Percentiles rank a stretch among this genome's conserved stretches.
Evolutionary conservation across 805 yeast species (phyloP).

Genomic region (Tetrapisispora taiwanensis): DNA sequence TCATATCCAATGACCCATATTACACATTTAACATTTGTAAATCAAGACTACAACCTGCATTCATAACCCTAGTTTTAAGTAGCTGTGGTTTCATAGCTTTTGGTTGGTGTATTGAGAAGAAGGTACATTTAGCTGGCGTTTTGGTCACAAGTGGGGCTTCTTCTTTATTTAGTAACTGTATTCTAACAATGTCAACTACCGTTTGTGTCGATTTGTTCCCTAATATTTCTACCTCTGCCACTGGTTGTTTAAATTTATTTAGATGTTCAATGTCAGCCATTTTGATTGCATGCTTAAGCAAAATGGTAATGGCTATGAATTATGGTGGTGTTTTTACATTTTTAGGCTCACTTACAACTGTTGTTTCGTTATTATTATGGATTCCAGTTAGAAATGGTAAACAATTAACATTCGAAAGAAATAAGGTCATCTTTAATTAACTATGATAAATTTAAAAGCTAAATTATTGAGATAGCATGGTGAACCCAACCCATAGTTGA

Average conservation of each 20-base stretch:
- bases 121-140: conserved; percentile 42
- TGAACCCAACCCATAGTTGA: too few species aligned
- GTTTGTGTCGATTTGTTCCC: conserved; percentile 73
- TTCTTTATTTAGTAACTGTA: conserved; percentile 49
- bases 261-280: conserved; percentile 68
- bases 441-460: too few species aligned
- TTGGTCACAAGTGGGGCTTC: conserved; percentile 48
- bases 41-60: conserved; percentile 43
- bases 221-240: conserved; percentile 56
- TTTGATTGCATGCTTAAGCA: conserved; percentile 54
- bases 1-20: conserved; percentile 17
- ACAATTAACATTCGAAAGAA: conserved; percentile 21
- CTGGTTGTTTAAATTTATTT: conserved; percentile 60
- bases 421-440: neutral
- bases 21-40: conserved; percentile 43
- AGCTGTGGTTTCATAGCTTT: conserved; percentile 38
- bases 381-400: conserved; percentile 28
- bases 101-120: conserved; percentile 62
- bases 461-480: too few species aligned
- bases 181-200: conserved; percentile 50
- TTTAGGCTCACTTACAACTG: conserved; percentile 42
- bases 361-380: conserved; percentile 18
- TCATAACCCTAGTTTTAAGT: conserved; percentile 34
- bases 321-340: conserved; percentile 73
- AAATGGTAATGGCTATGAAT: conserved; percentile 47